A percentile compares a stretch with the other conserved stretches of the same genome.
Conservation (phyloP, 1,284 basidiomycete genomes). For the Nidula niveotomentosa region DNA sequence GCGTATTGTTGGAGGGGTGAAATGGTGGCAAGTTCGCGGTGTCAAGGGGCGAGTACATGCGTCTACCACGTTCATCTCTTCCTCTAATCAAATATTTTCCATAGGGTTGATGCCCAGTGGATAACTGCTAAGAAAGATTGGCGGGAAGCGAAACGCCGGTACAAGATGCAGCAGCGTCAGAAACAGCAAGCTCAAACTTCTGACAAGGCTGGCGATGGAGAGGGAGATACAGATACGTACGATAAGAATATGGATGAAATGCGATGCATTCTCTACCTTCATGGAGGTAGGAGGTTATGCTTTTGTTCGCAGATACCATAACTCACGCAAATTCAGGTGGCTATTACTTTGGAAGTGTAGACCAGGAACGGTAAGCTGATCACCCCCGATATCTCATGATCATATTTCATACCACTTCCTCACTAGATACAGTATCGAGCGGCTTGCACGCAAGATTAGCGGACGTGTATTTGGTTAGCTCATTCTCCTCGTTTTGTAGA, state of each 20-base stretch:
- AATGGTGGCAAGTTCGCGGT: conserved; percentile 97
- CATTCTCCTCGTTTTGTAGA: neutral
- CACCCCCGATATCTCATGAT: neutral
- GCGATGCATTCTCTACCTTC: conserved; percentile 84
- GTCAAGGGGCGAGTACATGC: conserved; percentile 57
- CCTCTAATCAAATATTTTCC: conserved; percentile 1
- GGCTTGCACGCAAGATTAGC: conserved; percentile 87
- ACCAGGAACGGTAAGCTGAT: conserved; percentile 63
- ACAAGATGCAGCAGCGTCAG: conserved; percentile 46
- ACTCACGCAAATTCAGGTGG: conserved; percentile 45
- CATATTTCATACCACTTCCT: neutral
- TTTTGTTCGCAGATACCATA: neutral
- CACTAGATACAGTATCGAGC: conserved; percentile 77
- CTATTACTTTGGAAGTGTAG: conserved; percentile 81
- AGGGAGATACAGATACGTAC: conserved; percentile 23
- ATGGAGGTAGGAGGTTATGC: conserved; percentile 56
- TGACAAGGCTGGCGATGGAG: neutral
- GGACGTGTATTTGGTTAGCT: conserved; percentile 79
- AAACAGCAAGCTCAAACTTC: conserved; percentile 10
- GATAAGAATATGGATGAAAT: conserved; percentile 81
- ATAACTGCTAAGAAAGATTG: conserved; percentile 78
- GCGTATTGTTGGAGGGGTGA: conserved; percentile 82
- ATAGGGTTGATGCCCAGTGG: conserved; percentile 88
- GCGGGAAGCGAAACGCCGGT: conserved; percentile 55
- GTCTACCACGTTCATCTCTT: neutral